These are phyloP conservation scores for Phallus indusiatus DNA, from an alignment of 768 basidiomycete genomes.

Conservation along the genomic window DNA sequence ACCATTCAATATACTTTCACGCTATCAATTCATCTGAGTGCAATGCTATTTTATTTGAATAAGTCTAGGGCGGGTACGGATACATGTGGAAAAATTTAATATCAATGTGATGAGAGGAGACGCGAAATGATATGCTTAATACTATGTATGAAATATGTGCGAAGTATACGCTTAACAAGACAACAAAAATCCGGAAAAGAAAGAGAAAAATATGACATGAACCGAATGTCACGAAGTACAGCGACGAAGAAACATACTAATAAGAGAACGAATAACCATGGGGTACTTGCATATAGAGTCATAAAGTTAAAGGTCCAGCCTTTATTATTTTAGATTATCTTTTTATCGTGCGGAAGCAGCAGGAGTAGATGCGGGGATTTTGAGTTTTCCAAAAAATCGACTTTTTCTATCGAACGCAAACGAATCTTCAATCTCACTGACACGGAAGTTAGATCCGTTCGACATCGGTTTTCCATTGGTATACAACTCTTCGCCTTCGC, in stretches of 20 bases:
- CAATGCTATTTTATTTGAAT: neutral
- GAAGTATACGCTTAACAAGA: neutral
- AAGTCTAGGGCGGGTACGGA: neutral
- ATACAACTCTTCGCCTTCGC: neutral
- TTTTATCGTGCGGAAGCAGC: neutral
- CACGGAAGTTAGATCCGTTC: neutral
- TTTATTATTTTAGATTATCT: neutral
- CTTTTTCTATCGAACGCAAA: constrained; percentile 8
- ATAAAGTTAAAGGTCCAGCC: neutral
- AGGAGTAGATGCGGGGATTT: neutral
- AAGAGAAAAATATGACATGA: neutral
- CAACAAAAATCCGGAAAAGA: neutral
- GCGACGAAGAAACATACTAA: neutral
- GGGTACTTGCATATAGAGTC: neutral
- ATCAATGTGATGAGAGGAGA: neutral
- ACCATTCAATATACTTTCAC: neutral
- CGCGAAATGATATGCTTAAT: neutral
- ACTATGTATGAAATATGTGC: neutral
- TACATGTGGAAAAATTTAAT: neutral
- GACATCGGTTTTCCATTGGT: neutral
- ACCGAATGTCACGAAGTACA: neutral
- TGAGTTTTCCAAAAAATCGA: neutral
- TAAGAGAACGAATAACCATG: neutral
- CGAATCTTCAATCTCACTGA: constrained; percentile 1
- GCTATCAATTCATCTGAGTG: neutral